Base-by-base conservation (phyloP, 2,329 filamentous ascomycete species). In the Sporothrix pseudoabietina region DNA sequence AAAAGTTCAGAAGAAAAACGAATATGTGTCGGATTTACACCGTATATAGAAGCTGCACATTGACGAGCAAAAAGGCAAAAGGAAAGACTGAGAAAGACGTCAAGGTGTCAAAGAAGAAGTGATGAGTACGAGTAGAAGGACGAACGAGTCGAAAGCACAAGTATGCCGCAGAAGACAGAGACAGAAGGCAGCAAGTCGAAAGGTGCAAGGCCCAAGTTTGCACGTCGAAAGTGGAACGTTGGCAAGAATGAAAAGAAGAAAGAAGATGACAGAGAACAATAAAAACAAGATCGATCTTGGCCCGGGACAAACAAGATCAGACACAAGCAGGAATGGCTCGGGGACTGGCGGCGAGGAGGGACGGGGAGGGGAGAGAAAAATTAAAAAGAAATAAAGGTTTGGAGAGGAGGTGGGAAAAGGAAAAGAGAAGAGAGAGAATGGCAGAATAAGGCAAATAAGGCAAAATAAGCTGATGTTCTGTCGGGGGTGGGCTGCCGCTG, bases 221-320 rank as follows among this genome's bases (percentile, higher is more conserved):
- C 12, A 55, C 16, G 9, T 9, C 41, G 65, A 49, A 54, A 49
- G 44, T 54, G 44, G 41, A 54, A 69, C n/a, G 49, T 55, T 26
- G 49, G 68, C n/a, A 70, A 55, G 47, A 70, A 41, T 16, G 12
- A 59, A 54, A 49, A 52, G 19, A 54, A 39, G 52, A 39, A 57
- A 30, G 49, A 41, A 35, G 55, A 70, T 32, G 57, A 65, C 59
- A 44, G 9, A n/a, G 32, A 41, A 54, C 66, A 9, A 65, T 35
- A 44, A 66, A 69, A 71, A 63, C 69, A 71, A 63, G 44, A 71
- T 71, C 44, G 44, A 63, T 52, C 69, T 63, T 71, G 69, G 69
- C 57, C 68, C 52, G 32, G 44, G 49, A 39, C 22, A 55, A 72
- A 49, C 52, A 49, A 69, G 63, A 70, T 59, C 66, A 55, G 66